Conservation (phyloP, 129 eudicot species). For the Centella asiatica region DNA sequence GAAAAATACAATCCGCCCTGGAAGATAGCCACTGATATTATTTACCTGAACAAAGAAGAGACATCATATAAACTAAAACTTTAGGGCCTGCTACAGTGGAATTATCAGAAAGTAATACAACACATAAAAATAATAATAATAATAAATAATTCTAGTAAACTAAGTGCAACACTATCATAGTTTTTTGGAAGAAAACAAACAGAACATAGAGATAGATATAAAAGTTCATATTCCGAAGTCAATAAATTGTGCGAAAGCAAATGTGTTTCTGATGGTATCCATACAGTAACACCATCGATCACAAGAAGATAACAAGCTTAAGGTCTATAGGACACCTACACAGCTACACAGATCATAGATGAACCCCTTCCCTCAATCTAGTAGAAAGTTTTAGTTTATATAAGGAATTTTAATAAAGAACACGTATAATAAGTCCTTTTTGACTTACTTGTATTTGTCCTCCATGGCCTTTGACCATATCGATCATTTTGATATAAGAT, state of each 20-base stretch:
- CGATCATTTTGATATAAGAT: slow-evolving; percentile 93
- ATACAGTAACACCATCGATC: not conserved
- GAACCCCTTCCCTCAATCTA: no score
- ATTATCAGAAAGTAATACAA: not conserved
- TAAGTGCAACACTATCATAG: no score
- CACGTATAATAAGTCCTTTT: not conserved
- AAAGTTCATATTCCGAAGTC: no score
- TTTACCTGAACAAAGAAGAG: slow-evolving; percentile 54
- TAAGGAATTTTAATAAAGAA: not conserved
- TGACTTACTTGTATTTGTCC: slow-evolving; percentile 88
- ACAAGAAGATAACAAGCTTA: no score
- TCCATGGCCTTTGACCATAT: slow-evolving; percentile 94
- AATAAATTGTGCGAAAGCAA: no score
- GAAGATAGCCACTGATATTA: slow-evolving; percentile 95
- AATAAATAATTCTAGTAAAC: no score
- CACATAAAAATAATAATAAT: no score
- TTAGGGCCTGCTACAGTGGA: not conserved
- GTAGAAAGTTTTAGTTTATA: not conserved
- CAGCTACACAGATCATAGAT: no score
- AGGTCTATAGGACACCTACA: not conserved
- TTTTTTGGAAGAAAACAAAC: no score
- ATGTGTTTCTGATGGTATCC: not conserved
- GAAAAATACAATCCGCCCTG: slow-evolving; percentile 94
- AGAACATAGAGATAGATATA: not conserved
- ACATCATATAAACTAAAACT: not conserved